phyloP scores from a whole-genome alignment of 164 flowering plant genomes.

The Tetracentron sinense region DNA sequence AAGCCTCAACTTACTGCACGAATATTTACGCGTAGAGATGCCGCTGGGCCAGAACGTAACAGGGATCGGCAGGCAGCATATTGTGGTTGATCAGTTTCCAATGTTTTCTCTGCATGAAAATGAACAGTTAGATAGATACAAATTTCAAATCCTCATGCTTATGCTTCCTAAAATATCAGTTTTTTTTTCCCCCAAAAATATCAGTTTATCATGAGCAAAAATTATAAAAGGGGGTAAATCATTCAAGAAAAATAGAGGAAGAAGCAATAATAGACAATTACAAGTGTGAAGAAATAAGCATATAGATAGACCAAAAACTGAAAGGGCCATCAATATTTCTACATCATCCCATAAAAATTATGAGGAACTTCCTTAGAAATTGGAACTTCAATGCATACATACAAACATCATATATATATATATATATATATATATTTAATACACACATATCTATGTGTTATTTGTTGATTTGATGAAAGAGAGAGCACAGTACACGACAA shows the following conservation, averaged over 20 bases:
- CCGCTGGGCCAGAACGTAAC: slow-evolving; percentile 88
- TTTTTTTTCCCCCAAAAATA: background rate
- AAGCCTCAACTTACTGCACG: slow-evolving; percentile 69
- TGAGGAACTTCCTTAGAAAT: too few relatives aligned
- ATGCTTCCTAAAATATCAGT: background rate
- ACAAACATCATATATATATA: too few relatives aligned
- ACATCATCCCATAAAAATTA: too few relatives aligned
- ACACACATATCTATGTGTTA: too few relatives aligned
- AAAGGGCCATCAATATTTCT: too few relatives aligned
- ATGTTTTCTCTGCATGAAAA: slow-evolving; percentile 47
- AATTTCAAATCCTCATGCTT: background rate
- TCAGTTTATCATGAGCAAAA: too few relatives aligned
- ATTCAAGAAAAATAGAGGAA: background rate
- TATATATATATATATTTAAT: too few relatives aligned
- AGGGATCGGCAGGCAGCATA: slow-evolving; percentile 61
- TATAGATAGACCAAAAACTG: too few relatives aligned
- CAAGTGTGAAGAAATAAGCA: too few relatives aligned
- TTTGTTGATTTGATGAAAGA: too few relatives aligned
- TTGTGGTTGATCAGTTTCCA: slow-evolving; percentile 64
- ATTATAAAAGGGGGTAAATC: background rate
- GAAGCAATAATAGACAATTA: background rate
- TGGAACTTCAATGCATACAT: too few relatives aligned
- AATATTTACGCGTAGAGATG: slow-evolving; percentile 86
- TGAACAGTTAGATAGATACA: slow-evolving; percentile 8
- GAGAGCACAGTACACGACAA: too few relatives aligned